phyloP scores from a whole-genome alignment of 2,329 filamentous ascomycete species.

The Tolypocladium cylindrosporum region DNA sequence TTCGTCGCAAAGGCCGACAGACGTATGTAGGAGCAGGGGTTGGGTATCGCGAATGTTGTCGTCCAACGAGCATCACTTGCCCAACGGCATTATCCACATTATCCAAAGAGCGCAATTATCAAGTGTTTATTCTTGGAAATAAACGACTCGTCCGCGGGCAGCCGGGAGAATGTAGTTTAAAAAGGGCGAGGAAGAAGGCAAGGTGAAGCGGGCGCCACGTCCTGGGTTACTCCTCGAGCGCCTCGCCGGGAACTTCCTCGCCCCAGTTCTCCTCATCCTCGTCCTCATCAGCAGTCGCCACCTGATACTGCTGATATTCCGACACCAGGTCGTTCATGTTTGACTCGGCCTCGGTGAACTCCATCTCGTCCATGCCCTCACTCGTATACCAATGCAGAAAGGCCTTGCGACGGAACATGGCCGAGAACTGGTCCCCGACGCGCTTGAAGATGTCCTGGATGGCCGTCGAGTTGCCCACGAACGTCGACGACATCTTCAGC shows the following conservation, averaged over 20 bases:
- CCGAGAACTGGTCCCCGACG: slow-evolving; percentile 98
- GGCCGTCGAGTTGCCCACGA: slow-evolving; percentile 97
- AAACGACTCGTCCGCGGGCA: background rate
- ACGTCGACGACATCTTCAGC: slow-evolving; percentile 98
- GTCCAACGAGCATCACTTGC: background rate
- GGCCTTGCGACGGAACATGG: slow-evolving; percentile 99
- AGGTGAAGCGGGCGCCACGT: background rate
- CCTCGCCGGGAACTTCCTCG: slow-evolving; percentile 70
- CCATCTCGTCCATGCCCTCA: slow-evolving; percentile 99
- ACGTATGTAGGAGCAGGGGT: background rate
- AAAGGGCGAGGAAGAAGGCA: background rate
- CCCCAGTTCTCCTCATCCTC: slow-evolving; percentile 76
- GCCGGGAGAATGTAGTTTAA: background rate
- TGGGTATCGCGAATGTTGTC: too few relatives aligned
- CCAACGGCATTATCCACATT: too few relatives aligned
- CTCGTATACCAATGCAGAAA: slow-evolving; percentile 99
- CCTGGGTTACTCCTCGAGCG: slow-evolving; percentile 39
- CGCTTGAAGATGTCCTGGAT: slow-evolving; percentile 99
- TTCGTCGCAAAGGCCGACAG: background rate
- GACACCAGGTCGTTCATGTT: slow-evolving; percentile 99
- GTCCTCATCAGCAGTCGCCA: slow-evolving; percentile 90
- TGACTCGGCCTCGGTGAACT: slow-evolving; percentile 99
- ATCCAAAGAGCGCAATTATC: background rate
- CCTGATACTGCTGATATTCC: slow-evolving; percentile 99
- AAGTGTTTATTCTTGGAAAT: background rate